phyloP scores from a whole-genome alignment of 805 yeast genomes.

The Candida chilensis region DNA sequence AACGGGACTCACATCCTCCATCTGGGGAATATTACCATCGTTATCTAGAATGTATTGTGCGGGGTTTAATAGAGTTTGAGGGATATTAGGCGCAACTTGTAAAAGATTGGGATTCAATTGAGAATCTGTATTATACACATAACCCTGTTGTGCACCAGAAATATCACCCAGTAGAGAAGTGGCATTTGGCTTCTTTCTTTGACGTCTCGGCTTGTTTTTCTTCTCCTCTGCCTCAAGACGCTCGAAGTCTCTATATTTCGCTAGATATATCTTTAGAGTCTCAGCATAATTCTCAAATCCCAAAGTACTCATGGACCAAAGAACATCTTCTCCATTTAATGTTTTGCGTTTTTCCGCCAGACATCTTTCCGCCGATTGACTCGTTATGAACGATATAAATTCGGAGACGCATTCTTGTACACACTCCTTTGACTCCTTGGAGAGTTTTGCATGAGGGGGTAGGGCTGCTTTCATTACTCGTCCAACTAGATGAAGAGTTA shows the following conservation, averaged over 20 bases:
- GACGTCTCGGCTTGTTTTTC: neutral
- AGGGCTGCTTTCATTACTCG: slow-evolving; percentile 69
- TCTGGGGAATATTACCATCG: too few relatives aligned
- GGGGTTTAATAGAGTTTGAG: too few relatives aligned
- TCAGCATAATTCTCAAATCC: slow-evolving; percentile 69
- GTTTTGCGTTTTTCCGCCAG: slow-evolving; percentile 59
- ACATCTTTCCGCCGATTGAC: slow-evolving; percentile 58
- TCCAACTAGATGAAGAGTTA: too few relatives aligned
- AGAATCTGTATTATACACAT: too few relatives aligned
- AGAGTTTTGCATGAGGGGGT: slow-evolving; percentile 65
- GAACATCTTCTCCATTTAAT: slow-evolving; percentile 60
- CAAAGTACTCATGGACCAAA: slow-evolving; percentile 52
- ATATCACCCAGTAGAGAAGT: too few relatives aligned
- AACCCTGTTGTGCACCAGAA: too few relatives aligned
- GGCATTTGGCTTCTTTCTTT: too few relatives aligned
- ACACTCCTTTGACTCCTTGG: slow-evolving; percentile 74
- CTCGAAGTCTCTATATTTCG: slow-evolving; percentile 48
- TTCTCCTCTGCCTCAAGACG: slow-evolving; percentile 1
- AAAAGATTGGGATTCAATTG: too few relatives aligned
- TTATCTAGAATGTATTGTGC: too few relatives aligned
- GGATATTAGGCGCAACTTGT: too few relatives aligned
- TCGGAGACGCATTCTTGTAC: slow-evolving; percentile 67
- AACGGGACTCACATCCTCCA: too few relatives aligned
- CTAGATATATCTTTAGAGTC: slow-evolving; percentile 56
- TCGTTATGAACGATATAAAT: slow-evolving; percentile 59